Conservation (phyloP, 1,284 basidiomycete genomes). For the Irpex sp. region DNA sequence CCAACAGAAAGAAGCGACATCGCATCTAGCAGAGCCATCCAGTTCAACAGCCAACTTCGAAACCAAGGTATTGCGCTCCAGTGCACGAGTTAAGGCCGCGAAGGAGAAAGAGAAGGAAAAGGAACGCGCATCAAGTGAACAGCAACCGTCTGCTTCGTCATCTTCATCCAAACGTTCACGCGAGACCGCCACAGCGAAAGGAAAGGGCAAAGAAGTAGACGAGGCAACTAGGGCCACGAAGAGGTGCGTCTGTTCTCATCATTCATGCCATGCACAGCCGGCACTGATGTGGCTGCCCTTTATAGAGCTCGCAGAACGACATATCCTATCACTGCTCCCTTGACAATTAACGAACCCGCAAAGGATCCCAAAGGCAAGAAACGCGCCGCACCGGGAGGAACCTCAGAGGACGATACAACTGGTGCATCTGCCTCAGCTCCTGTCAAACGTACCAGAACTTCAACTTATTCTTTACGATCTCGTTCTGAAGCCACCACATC, state of each 20-base stretch:
- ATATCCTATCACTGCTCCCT: constrained; percentile 38
- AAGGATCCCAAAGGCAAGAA: constrained; percentile 82
- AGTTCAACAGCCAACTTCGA: constrained; percentile 26
- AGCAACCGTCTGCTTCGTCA: constrained; percentile 34
- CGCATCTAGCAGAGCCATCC: constrained; percentile 29
- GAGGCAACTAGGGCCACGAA: constrained; percentile 48
- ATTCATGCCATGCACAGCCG: constrained; percentile 5
- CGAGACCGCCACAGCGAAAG: constrained; percentile 50
- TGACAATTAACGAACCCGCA: constrained; percentile 72
- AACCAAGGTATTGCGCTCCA: constrained; percentile 58
- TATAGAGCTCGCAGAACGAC: constrained; percentile 56
- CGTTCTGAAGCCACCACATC: constrained; percentile 41
- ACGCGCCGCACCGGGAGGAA: constrained; percentile 68
- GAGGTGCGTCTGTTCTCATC: constrained; percentile 43
- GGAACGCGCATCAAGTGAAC: constrained; percentile 38
- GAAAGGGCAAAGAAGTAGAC: constrained; percentile 56
- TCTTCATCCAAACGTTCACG: constrained; percentile 52
- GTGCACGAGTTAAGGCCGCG: constrained; percentile 74
- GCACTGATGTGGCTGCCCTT: constrained; percentile 14
- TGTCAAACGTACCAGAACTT: constrained; percentile 52
- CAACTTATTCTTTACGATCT: constrained; percentile 65
- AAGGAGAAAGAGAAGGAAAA: constrained; percentile 59
- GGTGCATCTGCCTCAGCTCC: constrained; percentile 39
- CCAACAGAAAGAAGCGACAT: constrained; percentile 66
- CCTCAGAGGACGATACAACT: constrained; percentile 54